A percentile compares a stretch with the other conserved stretches of the same genome.
phyloP scores from a whole-genome alignment of 768 basidiomycete species.

The Russula abietina region DNA sequence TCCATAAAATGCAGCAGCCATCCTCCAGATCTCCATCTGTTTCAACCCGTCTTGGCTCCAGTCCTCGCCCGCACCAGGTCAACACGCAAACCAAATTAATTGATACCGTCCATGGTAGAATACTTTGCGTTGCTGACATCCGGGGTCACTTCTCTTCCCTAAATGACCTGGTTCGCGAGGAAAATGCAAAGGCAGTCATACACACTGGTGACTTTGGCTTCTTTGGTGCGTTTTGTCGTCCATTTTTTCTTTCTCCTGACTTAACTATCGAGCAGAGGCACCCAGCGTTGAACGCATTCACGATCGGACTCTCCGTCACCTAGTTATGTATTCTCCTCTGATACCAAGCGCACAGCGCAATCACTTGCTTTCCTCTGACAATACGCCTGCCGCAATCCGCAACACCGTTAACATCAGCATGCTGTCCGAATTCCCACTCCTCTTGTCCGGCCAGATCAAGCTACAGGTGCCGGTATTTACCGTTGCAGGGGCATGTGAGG shows the following conservation, averaged over 20 bases:
- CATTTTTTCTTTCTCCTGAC: not conserved
- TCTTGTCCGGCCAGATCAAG: constrained; percentile 85
- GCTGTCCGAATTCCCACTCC: constrained; percentile 89
- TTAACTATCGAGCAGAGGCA: constrained; percentile 46
- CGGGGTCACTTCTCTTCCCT: constrained; percentile 81
- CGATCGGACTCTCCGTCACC: constrained; percentile 92
- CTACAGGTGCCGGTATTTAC: constrained; percentile 92
- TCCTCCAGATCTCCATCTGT: constrained; percentile 54
- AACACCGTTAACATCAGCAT: constrained; percentile 67
- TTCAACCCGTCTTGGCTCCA: constrained; percentile 51
- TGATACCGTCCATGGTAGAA: constrained; percentile 73
- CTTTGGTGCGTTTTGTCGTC: constrained; percentile 51
- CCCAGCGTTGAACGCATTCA: constrained; percentile 83
- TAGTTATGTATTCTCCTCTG: constrained; percentile 93
- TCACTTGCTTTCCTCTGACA: constrained; percentile 69
- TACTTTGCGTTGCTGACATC: constrained; percentile 94
- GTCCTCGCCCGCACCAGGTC: constrained; percentile 50
- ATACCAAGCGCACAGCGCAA: constrained; percentile 77
- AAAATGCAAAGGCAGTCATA: constrained; percentile 86
- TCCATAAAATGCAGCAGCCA: constrained; percentile 42
- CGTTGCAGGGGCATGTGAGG: constrained; percentile 97
- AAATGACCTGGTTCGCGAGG: constrained; percentile 85
- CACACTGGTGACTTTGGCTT: constrained; percentile 99
- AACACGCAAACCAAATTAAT: constrained; percentile 77
- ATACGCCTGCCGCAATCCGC: constrained; percentile 62